phyloP scores from a whole-genome alignment of 148 eudicot species.

The Polygonum maritimum region DNA sequence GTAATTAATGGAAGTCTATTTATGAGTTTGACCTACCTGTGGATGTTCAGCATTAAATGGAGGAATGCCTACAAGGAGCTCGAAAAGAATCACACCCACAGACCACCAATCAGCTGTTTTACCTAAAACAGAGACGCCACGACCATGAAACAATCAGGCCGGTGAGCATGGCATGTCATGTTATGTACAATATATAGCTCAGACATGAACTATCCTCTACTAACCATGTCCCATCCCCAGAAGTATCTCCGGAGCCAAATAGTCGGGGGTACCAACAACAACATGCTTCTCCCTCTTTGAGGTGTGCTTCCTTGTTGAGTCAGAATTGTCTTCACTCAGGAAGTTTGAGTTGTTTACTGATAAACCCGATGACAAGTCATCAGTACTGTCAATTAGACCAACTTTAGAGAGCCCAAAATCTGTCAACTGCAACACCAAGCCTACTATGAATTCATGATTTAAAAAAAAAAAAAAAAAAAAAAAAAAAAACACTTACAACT shows the following conservation, averaged over 20 bases:
- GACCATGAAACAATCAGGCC: slow-evolving; percentile 9
- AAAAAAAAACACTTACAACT: too few relatives aligned
- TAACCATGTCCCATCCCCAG: slow-evolving; percentile 98
- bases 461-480: too few relatives aligned
- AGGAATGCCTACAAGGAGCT: slow-evolving; percentile 90
- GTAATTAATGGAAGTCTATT: too few relatives aligned
- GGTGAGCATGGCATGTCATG: neutral
- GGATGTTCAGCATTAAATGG: slow-evolving; percentile 96
- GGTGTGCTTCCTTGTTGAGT: slow-evolving; percentile 14
- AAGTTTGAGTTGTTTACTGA: slow-evolving; percentile 46
- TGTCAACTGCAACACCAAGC: slow-evolving; percentile 68
- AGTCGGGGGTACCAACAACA: slow-evolving; percentile 92
- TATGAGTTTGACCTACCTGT: slow-evolving; percentile 44
- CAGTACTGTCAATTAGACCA: slow-evolving; percentile 95
- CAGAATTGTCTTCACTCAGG: slow-evolving; percentile 51
- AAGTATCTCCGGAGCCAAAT: slow-evolving; percentile 99
- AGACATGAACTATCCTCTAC: slow-evolving; percentile 11
- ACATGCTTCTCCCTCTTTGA: slow-evolving; percentile 11
- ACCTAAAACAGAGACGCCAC: slow-evolving; percentile 36
- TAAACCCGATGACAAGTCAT: slow-evolving; percentile 86
- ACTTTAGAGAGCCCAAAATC: slow-evolving; percentile 99
- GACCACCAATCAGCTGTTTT: slow-evolving; percentile 99
- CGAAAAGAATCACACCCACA: slow-evolving; percentile 93
- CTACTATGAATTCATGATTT: slow-evolving; percentile 24
- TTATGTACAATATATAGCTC: neutral